Conservation (phyloP, 805 yeast species). For the Henningerozyma blattae region DNA sequence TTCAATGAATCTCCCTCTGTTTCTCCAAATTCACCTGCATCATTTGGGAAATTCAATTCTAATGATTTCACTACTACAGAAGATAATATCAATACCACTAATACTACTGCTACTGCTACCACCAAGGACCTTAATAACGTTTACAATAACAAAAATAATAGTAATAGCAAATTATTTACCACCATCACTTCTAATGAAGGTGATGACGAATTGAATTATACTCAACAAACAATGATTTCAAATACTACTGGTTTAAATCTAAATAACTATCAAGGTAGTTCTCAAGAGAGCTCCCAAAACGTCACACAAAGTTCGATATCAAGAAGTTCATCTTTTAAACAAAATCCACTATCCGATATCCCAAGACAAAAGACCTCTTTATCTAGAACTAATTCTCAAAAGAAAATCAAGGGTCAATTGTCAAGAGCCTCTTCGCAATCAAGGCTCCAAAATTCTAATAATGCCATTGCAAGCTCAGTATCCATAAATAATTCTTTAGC, state of each 20-base stretch:
- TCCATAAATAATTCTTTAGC: too few relatives aligned
- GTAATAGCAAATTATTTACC: too few relatives aligned
- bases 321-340: background rate
- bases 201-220: background rate
- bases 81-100: background rate
- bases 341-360: too few relatives aligned
- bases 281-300: too few relatives aligned
- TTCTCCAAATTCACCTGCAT: background rate
- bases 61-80: background rate
- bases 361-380: too few relatives aligned
- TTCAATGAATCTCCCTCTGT: too few relatives aligned
- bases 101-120: background rate
- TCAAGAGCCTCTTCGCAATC: background rate
- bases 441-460: background rate
- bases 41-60: background rate
- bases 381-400: background rate
- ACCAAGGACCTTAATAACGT: slow-evolving; percentile 1
- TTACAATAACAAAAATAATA: background rate
- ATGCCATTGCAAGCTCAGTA: too few relatives aligned
- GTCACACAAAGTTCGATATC: too few relatives aligned
- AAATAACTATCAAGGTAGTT: too few relatives aligned
- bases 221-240: background rate
- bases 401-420: background rate
- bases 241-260: slow-evolving; percentile 5
- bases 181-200: too few relatives aligned